Evolutionary conservation across 139 green algal species (phyloP).

Genomic region (Spirogloea muscicola): DNA sequence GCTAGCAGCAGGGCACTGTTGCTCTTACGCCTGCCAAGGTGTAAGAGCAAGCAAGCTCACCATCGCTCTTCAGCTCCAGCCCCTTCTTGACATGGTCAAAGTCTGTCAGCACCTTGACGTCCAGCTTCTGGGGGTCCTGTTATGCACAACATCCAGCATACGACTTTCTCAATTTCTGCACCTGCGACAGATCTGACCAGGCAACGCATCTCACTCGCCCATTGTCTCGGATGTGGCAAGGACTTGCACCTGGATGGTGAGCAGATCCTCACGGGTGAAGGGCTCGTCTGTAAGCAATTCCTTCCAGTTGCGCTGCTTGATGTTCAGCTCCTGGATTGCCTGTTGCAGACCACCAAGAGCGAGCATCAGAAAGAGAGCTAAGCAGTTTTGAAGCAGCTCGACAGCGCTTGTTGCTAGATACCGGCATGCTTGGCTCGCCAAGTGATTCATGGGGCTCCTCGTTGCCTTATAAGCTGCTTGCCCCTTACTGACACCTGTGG

Average conservation of each 20-base stretch:
- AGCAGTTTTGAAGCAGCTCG: too few species aligned
- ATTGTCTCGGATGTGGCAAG: background rate
- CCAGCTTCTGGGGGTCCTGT: slow-evolving; percentile 50
- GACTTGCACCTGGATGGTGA: slow-evolving; percentile 69
- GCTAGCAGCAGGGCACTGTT: too few species aligned
- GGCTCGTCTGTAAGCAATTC: slow-evolving; percentile 82
- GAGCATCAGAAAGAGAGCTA: too few species aligned
- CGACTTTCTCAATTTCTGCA: background rate
- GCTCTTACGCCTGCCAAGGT: too few species aligned
- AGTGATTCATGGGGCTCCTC: too few species aligned
- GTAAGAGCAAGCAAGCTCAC: too few species aligned
- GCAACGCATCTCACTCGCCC: too few species aligned
- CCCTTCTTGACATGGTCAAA: slow-evolving; percentile 83
- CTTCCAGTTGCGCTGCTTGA: slow-evolving; percentile 89
- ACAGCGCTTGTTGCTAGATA: too few species aligned
- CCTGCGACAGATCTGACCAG: too few species aligned
- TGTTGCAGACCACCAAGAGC: slow-evolving; percentile 14
- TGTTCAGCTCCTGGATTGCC: slow-evolving; percentile 87
- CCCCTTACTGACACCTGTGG: too few species aligned
- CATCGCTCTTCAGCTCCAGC: slow-evolving; percentile 20
- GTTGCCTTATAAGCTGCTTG: too few species aligned
- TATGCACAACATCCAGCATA: background rate
- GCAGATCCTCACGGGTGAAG: slow-evolving; percentile 88
- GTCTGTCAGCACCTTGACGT: slow-evolving; percentile 47
- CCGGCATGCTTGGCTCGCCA: too few species aligned